phyloP scores from a whole-genome alignment of 371 early-diverging fungal species.

The Apophysomyces trapeziformis region DNA sequence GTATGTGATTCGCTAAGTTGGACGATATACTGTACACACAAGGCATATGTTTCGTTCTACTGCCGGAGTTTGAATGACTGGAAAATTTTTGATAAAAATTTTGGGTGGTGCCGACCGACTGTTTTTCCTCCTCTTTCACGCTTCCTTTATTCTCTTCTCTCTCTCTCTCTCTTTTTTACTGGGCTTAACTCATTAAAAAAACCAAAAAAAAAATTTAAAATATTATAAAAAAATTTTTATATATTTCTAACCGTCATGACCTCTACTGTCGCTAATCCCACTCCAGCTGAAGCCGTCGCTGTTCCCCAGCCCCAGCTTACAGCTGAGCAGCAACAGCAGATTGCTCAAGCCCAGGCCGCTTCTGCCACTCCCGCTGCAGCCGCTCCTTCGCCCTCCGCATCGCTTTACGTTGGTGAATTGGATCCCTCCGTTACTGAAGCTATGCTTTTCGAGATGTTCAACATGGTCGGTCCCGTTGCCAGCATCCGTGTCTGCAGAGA shows the following conservation, averaged over 20 bases:
- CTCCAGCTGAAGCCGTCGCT: conserved; percentile 53
- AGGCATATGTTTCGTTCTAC: not conserved
- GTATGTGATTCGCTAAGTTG: no score
- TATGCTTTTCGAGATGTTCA: conserved; percentile 95
- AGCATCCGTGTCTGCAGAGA: conserved; percentile 98
- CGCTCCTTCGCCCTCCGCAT: conserved; percentile 62
- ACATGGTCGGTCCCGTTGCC: conserved; percentile 91
- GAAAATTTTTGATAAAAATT: conserved; percentile 8
- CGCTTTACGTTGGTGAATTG: conserved; percentile 89
- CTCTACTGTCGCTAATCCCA: conserved; percentile 53
- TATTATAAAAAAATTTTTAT: conserved; percentile 43
- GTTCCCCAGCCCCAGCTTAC: conserved; percentile 46
- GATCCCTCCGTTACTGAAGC: conserved; percentile 96
- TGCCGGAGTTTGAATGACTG: conserved; percentile 1
- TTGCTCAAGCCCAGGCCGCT: conserved; percentile 52
- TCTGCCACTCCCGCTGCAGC: conserved; percentile 21
- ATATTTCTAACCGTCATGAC: conserved; percentile 46
- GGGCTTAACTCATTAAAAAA: conserved; percentile 27
- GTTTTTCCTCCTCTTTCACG: conserved; percentile 12
- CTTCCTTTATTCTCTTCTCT: conserved; percentile 15
- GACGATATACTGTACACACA: no score
- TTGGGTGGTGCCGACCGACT: conserved; percentile 1
- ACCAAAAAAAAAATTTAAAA: conserved; percentile 51
- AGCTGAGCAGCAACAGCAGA: conserved; percentile 68
- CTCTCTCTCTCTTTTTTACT: conserved; percentile 15